phyloP scores from a whole-genome alignment of 257 asterid genomes.

The Catharanthus roseus region DNA sequence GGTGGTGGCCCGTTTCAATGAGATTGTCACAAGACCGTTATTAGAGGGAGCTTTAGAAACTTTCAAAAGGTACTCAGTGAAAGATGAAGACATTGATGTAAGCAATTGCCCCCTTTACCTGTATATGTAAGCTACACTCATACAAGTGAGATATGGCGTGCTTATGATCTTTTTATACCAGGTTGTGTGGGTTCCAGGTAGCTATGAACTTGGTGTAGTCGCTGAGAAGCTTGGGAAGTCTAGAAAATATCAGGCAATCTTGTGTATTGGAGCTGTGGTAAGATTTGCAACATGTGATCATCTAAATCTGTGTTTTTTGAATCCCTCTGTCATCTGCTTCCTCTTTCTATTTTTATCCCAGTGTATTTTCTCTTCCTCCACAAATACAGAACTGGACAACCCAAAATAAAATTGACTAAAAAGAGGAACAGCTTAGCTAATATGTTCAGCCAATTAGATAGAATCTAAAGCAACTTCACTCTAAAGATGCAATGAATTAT shows the following conservation, averaged over 20 bases:
- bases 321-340: neutral
- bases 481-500: neutral
- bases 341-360: neutral
- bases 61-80: conserved; percentile 73
- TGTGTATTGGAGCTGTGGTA: conserved; percentile 98
- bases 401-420: neutral
- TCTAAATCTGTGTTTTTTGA: neutral
- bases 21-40: conserved; percentile 74
- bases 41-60: conserved; percentile 92
- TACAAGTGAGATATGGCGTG: neutral
- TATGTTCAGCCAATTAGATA: neutral
- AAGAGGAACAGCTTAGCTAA: neutral
- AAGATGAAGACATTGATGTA: conserved; percentile 85
- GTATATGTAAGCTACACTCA: neutral
- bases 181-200: conserved; percentile 98
- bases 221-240: conserved; percentile 88
- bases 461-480: neutral
- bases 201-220: conserved; percentile 77
- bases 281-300: conserved; percentile 23
- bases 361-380: neutral
- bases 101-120: conserved; percentile 17
- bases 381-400: neutral
- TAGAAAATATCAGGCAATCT: conserved; percentile 60
- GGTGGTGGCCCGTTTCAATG: conserved; percentile 98
- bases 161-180: conserved; percentile 19